Conservation (phyloP, 495 filamentous ascomycete genomes). For the Hypoxylon intermedium region DNA sequence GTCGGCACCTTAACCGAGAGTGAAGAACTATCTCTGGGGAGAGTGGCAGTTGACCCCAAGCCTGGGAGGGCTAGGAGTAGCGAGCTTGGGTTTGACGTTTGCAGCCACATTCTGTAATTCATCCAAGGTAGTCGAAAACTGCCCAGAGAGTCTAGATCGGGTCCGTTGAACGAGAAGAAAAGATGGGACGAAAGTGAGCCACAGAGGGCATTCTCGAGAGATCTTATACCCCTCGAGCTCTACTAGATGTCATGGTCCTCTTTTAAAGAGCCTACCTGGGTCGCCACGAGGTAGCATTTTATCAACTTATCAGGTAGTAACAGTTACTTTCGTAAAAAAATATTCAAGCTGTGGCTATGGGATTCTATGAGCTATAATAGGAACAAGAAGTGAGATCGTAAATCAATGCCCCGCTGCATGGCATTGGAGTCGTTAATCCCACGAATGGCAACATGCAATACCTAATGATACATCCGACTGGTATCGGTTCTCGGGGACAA, state of each 20-base stretch:
- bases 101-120: conserved; percentile 13
- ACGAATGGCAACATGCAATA: conserved; percentile 14
- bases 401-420: conserved; percentile 8
- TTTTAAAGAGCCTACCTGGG: background rate
- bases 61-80: conserved; percentile 20
- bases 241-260: background rate
- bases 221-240: conserved; percentile 10
- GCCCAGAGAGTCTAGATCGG: background rate
- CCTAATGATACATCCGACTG: background rate
- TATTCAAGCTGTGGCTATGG: conserved; percentile 12
- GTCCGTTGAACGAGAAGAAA: background rate
- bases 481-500: conserved; percentile 34
- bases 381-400: conserved; percentile 13
- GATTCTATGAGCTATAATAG: conserved; percentile 7
- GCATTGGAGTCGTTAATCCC: conserved; percentile 10
- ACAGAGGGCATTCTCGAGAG: background rate
- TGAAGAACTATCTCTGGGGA: conserved; percentile 14
- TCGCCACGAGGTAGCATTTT: conserved; percentile 10
- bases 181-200: background rate
- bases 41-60: conserved; percentile 11
- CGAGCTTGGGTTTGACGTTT: background rate
- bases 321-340: conserved; percentile 1
- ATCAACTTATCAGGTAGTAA: background rate
- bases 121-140: background rate
- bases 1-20: conserved; percentile 21